Evolutionary conservation across 495 filamentous ascomycete species (phyloP), one percentile per base, ranked within the genome.

Genomic region (Aspergillus sparsus): DNA sequence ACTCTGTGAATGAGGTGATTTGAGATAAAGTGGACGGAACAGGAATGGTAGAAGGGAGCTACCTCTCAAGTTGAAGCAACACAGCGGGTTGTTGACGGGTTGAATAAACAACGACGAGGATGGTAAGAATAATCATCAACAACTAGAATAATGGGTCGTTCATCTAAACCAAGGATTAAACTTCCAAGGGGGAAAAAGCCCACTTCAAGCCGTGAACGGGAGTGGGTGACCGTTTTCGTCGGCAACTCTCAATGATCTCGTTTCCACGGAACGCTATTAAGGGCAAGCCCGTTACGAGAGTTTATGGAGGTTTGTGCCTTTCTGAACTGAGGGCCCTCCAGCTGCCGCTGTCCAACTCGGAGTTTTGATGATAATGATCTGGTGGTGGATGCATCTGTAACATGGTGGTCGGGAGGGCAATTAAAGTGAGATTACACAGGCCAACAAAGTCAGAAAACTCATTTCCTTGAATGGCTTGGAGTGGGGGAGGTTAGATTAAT

Each of bases 211-310:
- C 63, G 63, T 37, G 63, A 66, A 62, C 60, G 64, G 21, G 21
- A 27, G 21, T 27, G 64, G 31, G 57, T 57, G 53, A 36, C 64
- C 64, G 60, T 62, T 66, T 66, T 45, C 64, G 64, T 58, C 57
- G 9, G 18, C 21, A 51, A 32, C 50, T 31, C 51, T 49, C 27
- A 15, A 27, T 27, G 21, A 27, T 3, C 21, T 27, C 21, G 21
- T 27, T 27, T 27, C 21, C 21, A 27, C 21, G 21, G 21, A 27
- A 27, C 21, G 21, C 21, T 27, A 3, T 27, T 27, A 27, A 27
- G 21, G 21, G 21, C 21, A 27, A 27, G 21, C 21, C 21, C 3
- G 21, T 27, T 27, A 27, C 21, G 21, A 27, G 21, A 27, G 21
- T 27, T 27, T 27, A 27, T 27, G 21, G 21, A 27, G 21, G 21